phyloP scores from a whole-genome alignment of 2,329 filamentous ascomycete genomes.

The Exophiala phaeomuriformis region DNA sequence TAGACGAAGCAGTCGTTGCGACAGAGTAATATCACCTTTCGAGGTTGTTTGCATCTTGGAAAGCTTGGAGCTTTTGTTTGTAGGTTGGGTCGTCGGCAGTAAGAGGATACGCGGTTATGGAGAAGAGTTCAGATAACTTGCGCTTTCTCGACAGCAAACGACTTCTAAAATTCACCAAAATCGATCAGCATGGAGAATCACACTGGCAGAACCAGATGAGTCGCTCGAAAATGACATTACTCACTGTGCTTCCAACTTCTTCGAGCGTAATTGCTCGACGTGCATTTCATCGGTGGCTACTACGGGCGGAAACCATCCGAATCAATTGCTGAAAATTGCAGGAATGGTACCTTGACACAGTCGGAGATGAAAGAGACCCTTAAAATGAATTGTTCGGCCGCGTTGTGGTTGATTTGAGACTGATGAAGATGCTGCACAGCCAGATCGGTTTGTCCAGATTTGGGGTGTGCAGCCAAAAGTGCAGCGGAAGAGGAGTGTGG shows the following conservation, averaged over 20 bases:
- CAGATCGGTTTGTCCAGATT: constrained; percentile 10
- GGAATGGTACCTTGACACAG: constrained; percentile 33
- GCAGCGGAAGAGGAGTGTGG: constrained; percentile 2
- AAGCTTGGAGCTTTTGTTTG: constrained; percentile 45
- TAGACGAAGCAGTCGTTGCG: constrained; percentile 4
- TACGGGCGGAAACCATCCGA: constrained; percentile 41
- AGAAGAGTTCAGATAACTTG: constrained; percentile 82
- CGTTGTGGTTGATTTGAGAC: constrained; percentile 34
- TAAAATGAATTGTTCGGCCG: constrained; percentile 39
- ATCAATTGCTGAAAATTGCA: constrained; percentile 41
- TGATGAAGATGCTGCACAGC: constrained; percentile 18
- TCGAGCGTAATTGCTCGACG: constrained; percentile 42
- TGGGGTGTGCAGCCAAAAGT: constrained; percentile 8
- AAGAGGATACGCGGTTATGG: constrained; percentile 56
- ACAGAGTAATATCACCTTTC: constrained; percentile 44
- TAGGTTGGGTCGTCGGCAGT: constrained; percentile 50
- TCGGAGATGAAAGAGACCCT: constrained; percentile 41
- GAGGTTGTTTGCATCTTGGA: constrained; percentile 53
- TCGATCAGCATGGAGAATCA: constrained; percentile 33
- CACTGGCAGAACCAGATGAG: constrained; percentile 22
- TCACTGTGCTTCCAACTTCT: constrained; percentile 47
- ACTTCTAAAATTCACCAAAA: constrained; percentile 37
- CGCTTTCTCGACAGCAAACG: constrained; percentile 76
- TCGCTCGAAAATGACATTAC: constrained; percentile 34
- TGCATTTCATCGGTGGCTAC: constrained; percentile 23